Percentiles rank a stretch among this genome's conserved stretches.
phyloP scores from a whole-genome alignment of 2,329 filamentous ascomycete species.

The Cercospora sp. region DNA sequence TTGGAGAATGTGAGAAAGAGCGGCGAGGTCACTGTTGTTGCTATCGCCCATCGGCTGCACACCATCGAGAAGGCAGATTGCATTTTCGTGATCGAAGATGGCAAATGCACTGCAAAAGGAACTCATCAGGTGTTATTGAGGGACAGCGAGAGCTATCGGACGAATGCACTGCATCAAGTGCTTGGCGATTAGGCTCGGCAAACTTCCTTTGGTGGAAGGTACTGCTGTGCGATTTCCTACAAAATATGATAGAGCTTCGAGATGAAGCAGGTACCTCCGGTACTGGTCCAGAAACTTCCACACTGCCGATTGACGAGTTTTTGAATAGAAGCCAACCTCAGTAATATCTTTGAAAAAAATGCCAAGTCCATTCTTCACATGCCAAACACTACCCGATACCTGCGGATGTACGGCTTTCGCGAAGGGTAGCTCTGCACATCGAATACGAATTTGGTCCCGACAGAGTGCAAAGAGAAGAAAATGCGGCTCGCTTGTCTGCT shows the following conservation, averaged over 20 bases:
- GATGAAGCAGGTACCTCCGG: background rate
- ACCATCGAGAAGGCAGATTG: conserved; percentile 47
- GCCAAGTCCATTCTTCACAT: background rate
- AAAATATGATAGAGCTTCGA: background rate
- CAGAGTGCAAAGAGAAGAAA: background rate
- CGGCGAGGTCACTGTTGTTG: conserved; percentile 42
- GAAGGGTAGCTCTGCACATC: background rate
- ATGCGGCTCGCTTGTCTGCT: background rate
- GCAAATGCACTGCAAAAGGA: conserved; percentile 51
- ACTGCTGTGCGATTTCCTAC: background rate
- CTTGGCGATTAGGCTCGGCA: conserved; percentile 34
- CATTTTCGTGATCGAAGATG: conserved; percentile 52
- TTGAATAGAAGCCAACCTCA: background rate
- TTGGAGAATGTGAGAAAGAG: conserved; percentile 40
- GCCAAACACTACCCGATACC: background rate
- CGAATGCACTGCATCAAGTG: conserved; percentile 30
- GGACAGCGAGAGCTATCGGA: conserved; percentile 26
- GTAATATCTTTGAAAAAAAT: background rate
- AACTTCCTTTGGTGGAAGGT: background rate
- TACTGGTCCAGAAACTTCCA: background rate
- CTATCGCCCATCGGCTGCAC: conserved; percentile 48
- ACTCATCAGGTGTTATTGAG: conserved; percentile 47
- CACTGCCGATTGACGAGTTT: background rate
- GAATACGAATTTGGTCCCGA: background rate
- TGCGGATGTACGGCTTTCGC: background rate